Evolutionary conservation across 192 early-diverging fungal species (phyloP), one percentile per base, ranked within the genome.

Genomic region (Coemansia pectinata): DNA sequence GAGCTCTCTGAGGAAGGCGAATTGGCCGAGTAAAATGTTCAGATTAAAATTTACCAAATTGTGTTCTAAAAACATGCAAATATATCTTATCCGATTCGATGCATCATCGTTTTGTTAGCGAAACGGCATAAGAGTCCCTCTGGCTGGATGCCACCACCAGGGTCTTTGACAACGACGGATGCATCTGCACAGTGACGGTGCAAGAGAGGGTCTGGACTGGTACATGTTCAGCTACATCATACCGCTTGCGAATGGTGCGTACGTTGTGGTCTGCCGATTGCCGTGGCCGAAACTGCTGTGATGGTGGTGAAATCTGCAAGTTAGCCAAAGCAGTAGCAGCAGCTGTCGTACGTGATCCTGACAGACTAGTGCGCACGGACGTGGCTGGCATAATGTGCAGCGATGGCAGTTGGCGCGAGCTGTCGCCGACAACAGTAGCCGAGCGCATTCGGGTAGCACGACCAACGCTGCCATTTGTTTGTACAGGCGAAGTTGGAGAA

Each of bases 1-100:
- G 79, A 81, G 64, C 10, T 74, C 19, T 71, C 75, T 2, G 80
- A 83, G 48, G 80, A 83, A 50, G 80, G 80, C 66, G 80, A 83
- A 60, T 42, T 83, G 17, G 59, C 57, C 14, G 80, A 77, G 66
- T 83, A 60, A 41, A 11, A 6, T 11, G 59, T 41, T 41, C 40
- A 1, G 8, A 14, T 29, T 12, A 23, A 12, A 6, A 34, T 41
- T 23, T 69, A 9, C 11, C 38, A 4, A 50, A 39, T 17, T 48
- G 45, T 21, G 15, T 0, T 19, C 21, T 36, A 21, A n/a, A 21
- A 12, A 64, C 31, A 10, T 23, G 2, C 6, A 36, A 36, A 59
- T 39, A 15, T 39, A 10, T 14, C 40, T 2, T 14, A 14, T 41
- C 21, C 8, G 40, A 21, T 50, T 25, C n/a, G 31, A 27, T 25